Percentiles rank a stretch among this genome's conserved stretches.
Conservation (phyloP, 441 rosid species). For the Manihot esculenta region DNA sequence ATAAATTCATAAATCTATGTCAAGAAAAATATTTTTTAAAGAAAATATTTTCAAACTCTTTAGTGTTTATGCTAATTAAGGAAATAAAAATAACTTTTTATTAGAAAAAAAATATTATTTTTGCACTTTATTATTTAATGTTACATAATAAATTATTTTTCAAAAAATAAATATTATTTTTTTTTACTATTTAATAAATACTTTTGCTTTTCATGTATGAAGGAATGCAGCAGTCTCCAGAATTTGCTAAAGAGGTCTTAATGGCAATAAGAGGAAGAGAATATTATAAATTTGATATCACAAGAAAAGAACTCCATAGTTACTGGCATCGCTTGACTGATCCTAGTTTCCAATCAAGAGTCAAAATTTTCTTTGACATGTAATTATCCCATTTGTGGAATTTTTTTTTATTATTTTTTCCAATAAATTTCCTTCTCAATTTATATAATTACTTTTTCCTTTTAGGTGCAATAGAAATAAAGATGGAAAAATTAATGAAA, state of each 20-base stretch:
- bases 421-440: background rate
- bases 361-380: constrained; percentile 47
- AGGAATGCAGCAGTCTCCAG: constrained; percentile 44
- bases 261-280: constrained; percentile 46
- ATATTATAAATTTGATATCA: constrained; percentile 27
- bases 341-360: constrained; percentile 35
- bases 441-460: background rate
- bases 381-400: constrained; percentile 13
- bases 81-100: too few relatives aligned
- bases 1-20: too few relatives aligned
- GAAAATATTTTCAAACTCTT: too few relatives aligned
- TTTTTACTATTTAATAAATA: background rate
- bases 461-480: constrained; percentile 42
- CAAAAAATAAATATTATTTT: too few relatives aligned
- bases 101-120: too few relatives aligned
- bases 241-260: constrained; percentile 37
- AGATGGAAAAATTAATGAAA: constrained; percentile 39
- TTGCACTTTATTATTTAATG: too few relatives aligned
- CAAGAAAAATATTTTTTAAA: too few relatives aligned
- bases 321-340: constrained; percentile 40
- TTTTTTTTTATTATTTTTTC: background rate
- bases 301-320: constrained; percentile 33
- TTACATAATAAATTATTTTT: too few relatives aligned
- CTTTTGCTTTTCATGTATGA: background rate
- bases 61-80: too few relatives aligned